A percentile compares a stretch with the other conserved stretches of the same genome.
Evolutionary conservation across 176 grass and related monocot genomes (phyloP).

Genomic region (Paspalum notatum): DNA sequence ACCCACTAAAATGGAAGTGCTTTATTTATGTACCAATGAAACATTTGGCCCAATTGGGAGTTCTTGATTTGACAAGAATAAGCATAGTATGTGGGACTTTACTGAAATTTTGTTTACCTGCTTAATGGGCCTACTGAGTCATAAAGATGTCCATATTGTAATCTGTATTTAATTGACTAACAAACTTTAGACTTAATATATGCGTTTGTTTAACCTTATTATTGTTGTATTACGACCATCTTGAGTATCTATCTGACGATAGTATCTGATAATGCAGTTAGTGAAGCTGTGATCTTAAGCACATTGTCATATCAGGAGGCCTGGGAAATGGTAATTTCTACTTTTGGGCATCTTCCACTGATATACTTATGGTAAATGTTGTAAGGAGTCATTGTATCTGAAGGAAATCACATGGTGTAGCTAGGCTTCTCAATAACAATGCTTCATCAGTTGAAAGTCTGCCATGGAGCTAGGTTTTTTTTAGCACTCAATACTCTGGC

Average conservation of each 20-base stretch:
- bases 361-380: neutral
- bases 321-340: conserved; percentile 83
- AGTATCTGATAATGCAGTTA: conserved; percentile 55
- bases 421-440: neutral
- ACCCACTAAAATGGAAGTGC: neutral
- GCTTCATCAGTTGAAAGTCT: neutral
- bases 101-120: neutral
- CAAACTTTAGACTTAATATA: neutral
- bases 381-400: neutral
- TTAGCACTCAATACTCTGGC: neutral
- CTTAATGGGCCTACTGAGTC: neutral
- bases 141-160: neutral
- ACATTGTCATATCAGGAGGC: conserved; percentile 86
- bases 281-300: conserved; percentile 79
- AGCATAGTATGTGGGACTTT: neutral
- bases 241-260: conserved; percentile 18
- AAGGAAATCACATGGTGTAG: neutral
- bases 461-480: neutral
- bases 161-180: neutral
- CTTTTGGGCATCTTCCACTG: conserved; percentile 4
- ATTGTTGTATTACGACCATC: neutral
- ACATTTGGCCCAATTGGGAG: neutral
- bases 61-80: neutral
- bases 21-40: neutral
- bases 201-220: conserved; percentile 17